These are phyloP conservation scores for Cardamine occulta DNA, from an alignment of 345 rosid genomes.

Conservation along the genomic window DNA sequence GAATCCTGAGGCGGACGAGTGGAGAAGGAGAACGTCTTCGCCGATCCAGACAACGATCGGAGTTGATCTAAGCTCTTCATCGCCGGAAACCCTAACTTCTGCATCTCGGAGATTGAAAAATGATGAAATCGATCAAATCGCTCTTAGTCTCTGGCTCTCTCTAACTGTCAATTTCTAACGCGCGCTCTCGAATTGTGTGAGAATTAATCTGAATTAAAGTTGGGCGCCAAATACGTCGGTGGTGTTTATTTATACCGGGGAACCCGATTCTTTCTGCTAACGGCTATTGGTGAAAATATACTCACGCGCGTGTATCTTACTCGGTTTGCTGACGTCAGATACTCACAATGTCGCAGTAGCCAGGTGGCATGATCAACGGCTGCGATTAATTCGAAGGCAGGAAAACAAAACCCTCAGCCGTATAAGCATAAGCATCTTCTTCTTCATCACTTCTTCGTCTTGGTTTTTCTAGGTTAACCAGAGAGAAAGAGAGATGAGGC, in stretches of 20 bases:
- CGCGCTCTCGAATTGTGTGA: background rate
- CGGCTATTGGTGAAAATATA: background rate
- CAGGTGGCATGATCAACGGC: constrained; percentile 12
- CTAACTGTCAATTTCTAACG: background rate
- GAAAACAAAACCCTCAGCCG: constrained; percentile 39
- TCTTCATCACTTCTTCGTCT: background rate
- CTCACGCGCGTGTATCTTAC: background rate
- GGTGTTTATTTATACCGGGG: background rate
- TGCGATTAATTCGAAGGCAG: background rate
- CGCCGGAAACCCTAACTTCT: constrained; percentile 74
- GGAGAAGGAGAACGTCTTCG: constrained; percentile 60
- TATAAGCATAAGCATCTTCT: constrained; percentile 13
- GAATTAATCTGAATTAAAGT: background rate
- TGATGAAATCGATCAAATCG: background rate
- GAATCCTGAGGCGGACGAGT: constrained; percentile 62
- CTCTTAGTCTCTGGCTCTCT: background rate
- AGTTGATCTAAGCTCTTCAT: constrained; percentile 68
- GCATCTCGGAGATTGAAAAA: constrained; percentile 50
- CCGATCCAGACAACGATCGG: constrained; percentile 56
- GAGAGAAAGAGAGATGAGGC: constrained; percentile 56
- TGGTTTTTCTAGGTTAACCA: constrained; percentile 3
- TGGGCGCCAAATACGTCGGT: constrained; percentile 19
- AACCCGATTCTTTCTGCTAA: background rate
- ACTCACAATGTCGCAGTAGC: background rate
- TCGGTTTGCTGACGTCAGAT: background rate